Conservation (phyloP, 208 protist genomes). For the Leishmania mexicana region DNA sequence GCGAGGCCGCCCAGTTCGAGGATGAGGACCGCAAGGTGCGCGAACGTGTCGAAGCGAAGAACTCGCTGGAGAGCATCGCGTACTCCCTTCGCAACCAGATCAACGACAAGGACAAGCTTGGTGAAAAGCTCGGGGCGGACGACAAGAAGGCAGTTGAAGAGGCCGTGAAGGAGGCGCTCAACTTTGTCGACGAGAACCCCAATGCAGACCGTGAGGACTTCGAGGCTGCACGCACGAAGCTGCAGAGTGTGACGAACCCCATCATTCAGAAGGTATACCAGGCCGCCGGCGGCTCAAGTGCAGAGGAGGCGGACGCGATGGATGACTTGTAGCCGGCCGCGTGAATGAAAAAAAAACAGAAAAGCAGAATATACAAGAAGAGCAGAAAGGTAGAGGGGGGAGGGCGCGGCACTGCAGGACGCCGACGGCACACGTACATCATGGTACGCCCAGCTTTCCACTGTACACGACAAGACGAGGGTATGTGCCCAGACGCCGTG, state of each 20-base stretch:
- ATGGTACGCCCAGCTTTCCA: not conserved
- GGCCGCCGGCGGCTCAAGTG: slow-evolving; percentile 38
- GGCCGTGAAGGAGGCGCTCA: slow-evolving; percentile 90
- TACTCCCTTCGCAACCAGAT: slow-evolving; percentile 96
- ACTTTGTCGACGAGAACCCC: slow-evolving; percentile 96
- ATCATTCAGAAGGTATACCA: slow-evolving; percentile 95
- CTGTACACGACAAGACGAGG: not conserved
- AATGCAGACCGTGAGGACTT: slow-evolving; percentile 95
- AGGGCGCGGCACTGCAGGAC: not conserved
- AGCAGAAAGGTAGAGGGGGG: not conserved
- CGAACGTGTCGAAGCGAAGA: slow-evolving; percentile 92
- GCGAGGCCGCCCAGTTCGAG: slow-evolving; percentile 91
- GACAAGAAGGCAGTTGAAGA: slow-evolving; percentile 88
- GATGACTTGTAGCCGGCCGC: slow-evolving; percentile 68
- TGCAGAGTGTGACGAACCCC: slow-evolving; percentile 94
- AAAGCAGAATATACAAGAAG: not conserved
- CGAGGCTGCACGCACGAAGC: slow-evolving; percentile 88
- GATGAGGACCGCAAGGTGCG: slow-evolving; percentile 89
- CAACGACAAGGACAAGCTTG: slow-evolving; percentile 93
- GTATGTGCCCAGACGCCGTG: not conserved
- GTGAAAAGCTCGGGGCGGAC: slow-evolving; percentile 90
- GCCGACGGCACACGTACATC: not conserved
- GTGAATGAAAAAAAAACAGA: not conserved
- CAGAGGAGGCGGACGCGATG: slow-evolving; percentile 55
- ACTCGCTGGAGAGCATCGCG: slow-evolving; percentile 94